phyloP scores from a whole-genome alignment of 2,329 filamentous ascomycete genomes.

The Paraphaeosphaeria sporulosa region DNA sequence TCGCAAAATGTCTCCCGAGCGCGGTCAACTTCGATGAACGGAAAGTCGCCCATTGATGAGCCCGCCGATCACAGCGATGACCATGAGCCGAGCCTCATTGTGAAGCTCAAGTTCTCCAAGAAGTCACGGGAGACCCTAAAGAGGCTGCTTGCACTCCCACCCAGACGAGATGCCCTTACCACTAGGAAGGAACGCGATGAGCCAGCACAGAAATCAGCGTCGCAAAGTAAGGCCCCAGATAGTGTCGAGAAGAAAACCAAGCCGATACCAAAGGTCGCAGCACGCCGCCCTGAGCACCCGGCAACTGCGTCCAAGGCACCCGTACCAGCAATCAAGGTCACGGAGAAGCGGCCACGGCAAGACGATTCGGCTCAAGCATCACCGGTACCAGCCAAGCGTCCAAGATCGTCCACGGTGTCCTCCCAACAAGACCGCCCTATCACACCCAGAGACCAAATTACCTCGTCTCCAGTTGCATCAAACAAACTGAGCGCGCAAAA shows the following conservation, averaged over 20 bases:
- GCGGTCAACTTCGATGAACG: conserved; percentile 36
- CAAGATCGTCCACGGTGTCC: conserved; percentile 32
- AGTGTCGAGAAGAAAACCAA: conserved; percentile 33
- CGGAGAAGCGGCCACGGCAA: conserved; percentile 48
- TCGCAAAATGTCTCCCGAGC: conserved; percentile 33
- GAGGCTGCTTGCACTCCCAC: conserved; percentile 41
- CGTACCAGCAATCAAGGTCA: conserved; percentile 22
- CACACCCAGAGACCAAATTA: conserved; percentile 39
- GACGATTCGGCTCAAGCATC: conserved; percentile 36
- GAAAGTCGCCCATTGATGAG: conserved; percentile 32
- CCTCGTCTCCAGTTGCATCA: conserved; percentile 39
- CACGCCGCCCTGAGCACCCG: conserved; percentile 32
- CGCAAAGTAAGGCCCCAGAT: conserved; percentile 31
- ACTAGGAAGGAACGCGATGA: conserved; percentile 41
- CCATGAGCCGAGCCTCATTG: conserved; percentile 45
- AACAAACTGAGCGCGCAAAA: conserved; percentile 43
- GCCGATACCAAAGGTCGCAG: conserved; percentile 33
- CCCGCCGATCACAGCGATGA: conserved; percentile 22
- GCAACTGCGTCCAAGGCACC: conserved; percentile 25
- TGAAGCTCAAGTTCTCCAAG: conserved; percentile 62
- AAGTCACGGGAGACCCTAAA: conserved; percentile 55
- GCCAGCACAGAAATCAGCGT: conserved; percentile 26
- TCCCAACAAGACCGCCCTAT: conserved; percentile 37
- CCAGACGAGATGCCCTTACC: conserved; percentile 27
- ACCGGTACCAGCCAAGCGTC: conserved; percentile 42